Conservation (phyloP, 179 eudicot genomes). For the Beta macrorhiza region DNA sequence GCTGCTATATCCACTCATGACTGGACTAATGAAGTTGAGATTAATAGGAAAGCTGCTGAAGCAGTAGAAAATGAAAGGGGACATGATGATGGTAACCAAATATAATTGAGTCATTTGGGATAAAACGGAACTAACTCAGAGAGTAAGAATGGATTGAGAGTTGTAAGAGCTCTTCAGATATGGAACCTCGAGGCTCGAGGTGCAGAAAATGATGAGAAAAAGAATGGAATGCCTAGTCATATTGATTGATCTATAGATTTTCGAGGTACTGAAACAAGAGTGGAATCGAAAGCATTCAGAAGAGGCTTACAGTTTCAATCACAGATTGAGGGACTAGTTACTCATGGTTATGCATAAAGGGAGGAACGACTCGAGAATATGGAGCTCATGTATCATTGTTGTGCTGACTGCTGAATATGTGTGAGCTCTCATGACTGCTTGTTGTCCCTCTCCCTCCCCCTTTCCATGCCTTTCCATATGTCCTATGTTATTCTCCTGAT, state of each 20-base stretch:
- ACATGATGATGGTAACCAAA: conserved; percentile 16
- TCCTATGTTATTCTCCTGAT: neutral
- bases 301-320: conserved; percentile 35
- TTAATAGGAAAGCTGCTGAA: neutral
- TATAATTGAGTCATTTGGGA: no score
- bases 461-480: no score
- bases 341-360: conserved; percentile 25
- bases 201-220: conserved; percentile 14
- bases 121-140: conserved; percentile 18
- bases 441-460: neutral
- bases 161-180: conserved; percentile 23
- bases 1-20: conserved; percentile 17
- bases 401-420: neutral
- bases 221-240: conserved; percentile 18
- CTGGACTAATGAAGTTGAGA: conserved; percentile 9
- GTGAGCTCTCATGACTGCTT: neutral
- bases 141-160: conserved; percentile 25
- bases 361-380: conserved; percentile 23
- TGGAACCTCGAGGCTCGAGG: conserved; percentile 10
- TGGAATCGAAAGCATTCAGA: conserved; percentile 25
- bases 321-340: conserved; percentile 26
- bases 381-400: conserved; percentile 41
- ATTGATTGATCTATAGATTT: conserved; percentile 17
- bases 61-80: conserved; percentile 9
- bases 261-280: conserved; percentile 19